A percentile compares a stretch with the other conserved stretches of the same genome.
Conservation (phyloP, 2,329 filamentous ascomycete genomes). For the Lachnellula cervina region DNA sequence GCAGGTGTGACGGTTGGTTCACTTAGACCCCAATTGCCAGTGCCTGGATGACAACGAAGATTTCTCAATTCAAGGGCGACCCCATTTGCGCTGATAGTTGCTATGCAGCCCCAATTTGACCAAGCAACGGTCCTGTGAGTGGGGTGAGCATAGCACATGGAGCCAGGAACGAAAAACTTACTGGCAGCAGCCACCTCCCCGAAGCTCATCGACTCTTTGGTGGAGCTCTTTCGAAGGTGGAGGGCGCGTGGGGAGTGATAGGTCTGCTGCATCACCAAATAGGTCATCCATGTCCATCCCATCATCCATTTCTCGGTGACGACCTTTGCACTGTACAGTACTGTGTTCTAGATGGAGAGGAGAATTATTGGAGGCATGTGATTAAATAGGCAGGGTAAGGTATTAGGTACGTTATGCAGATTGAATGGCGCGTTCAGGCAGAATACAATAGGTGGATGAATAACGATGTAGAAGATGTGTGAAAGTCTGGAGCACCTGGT, state of each 20-base stretch:
- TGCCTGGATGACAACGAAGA: constrained; percentile 61
- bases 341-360: constrained; percentile 1
- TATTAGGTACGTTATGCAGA: background rate
- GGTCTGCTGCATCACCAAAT: constrained; percentile 65
- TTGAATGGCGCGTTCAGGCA: background rate
- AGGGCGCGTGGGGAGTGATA: constrained; percentile 49
- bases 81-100: constrained; percentile 70
- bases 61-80: constrained; percentile 66
- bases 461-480: background rate
- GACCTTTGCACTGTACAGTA: constrained; percentile 28
- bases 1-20: constrained; percentile 62
- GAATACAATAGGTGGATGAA: background rate
- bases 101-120: constrained; percentile 84
- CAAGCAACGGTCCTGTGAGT: constrained; percentile 69
- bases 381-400: background rate
- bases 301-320: constrained; percentile 50
- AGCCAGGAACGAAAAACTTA: constrained; percentile 42
- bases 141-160: constrained; percentile 1
- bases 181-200: constrained; percentile 74
- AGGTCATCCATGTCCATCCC: constrained; percentile 62
- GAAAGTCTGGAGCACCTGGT: background rate
- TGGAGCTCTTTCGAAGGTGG: constrained; percentile 59
- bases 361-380: background rate
- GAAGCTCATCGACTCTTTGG: constrained; percentile 71
- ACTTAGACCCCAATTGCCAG: constrained; percentile 72